Base-by-base conservation (phyloP, 139 green algal species). In the Chlamydomonas sp. region DNA sequence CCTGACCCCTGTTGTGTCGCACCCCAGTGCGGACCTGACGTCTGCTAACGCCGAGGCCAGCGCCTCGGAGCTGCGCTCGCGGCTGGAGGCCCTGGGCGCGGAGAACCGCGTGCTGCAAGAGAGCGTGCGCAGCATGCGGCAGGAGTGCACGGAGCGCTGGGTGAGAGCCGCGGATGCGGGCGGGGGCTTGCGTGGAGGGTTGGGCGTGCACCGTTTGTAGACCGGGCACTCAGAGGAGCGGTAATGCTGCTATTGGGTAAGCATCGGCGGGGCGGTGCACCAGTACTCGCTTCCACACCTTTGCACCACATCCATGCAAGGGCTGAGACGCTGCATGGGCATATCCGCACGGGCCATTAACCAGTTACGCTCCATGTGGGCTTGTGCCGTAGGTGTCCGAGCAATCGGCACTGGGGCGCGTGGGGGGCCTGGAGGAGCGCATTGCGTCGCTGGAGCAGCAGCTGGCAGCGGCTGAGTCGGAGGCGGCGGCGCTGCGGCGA, bases 81-180 rank as follows among this genome's bases (percentile, higher is more conserved):
- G 73, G 12, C 20, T 91, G 58, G 91, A 91, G 7, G 85, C 77
- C 2, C 80, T 89, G 2, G 78, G 77, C 31, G 91, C 91, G 77
- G 89, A 93, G 75, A 78, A 89, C 64, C 78, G 91, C 2, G 90
- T 92, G 61, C 49, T 89, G 69, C 90, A 93, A 61, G 89, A 93
- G 59, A 91, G 81, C 66, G 71, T 93, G 18, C 77, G 81, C 31
- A 59, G 20, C n/a, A 94, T 94, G 92, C 79, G 90, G 60, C 80
- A 93, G 84, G 92, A 94, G 89, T 92, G 89, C 86, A 94, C 86
- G 3, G 90, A 94, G 78, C 89, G 89, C 67, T 94, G 92, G 92
- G 92, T 93, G 78, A 87, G 92, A 59, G 31, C 31, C 31, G 68
- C 16, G 68, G 68, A 74, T 74, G 16, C 68, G 31, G 31, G 31